Evolutionary conservation across 2,329 filamentous ascomycete species (phyloP).

Genomic region (Calonectria montana): DNA sequence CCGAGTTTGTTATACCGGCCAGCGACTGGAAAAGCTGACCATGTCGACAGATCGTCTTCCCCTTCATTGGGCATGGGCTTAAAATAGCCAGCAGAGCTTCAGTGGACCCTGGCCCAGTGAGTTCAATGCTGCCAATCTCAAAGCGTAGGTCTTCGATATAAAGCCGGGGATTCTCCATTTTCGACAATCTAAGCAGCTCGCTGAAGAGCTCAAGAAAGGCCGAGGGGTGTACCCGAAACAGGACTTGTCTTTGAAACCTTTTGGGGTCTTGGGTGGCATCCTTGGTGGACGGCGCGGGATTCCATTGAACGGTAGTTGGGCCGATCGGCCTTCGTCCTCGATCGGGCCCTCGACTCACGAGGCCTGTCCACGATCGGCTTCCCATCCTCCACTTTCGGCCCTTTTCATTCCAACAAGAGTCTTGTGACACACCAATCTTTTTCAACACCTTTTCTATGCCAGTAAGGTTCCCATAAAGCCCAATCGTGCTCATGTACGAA

Average conservation of each 20-base stretch:
- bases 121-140: conserved; percentile 70
- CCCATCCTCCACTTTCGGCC: conserved; percentile 77
- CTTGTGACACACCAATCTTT: conserved; percentile 70
- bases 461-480: conserved; percentile 74
- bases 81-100: conserved; percentile 81
- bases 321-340: conserved; percentile 70
- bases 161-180: conserved; percentile 70
- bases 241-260: conserved; percentile 58
- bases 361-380: conserved; percentile 60
- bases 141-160: conserved; percentile 77
- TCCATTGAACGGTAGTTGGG: conserved; percentile 82
- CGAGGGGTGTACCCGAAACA: conserved; percentile 85
- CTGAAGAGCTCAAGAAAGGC: conserved; percentile 78
- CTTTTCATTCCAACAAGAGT: conserved; percentile 70
- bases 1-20: conserved; percentile 72
- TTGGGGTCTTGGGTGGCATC: conserved; percentile 37
- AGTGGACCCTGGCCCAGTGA: conserved; percentile 77
- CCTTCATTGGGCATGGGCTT: conserved; percentile 57
- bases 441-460: conserved; percentile 76
- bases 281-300: conserved; percentile 54
- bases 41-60: conserved; percentile 50
- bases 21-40: conserved; percentile 63
- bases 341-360: conserved; percentile 65
- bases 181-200: conserved; percentile 67
- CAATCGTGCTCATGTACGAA: conserved; percentile 92